phyloP scores from a whole-genome alignment of 306 rosid species.

The Arachis hypogaea region DNA sequence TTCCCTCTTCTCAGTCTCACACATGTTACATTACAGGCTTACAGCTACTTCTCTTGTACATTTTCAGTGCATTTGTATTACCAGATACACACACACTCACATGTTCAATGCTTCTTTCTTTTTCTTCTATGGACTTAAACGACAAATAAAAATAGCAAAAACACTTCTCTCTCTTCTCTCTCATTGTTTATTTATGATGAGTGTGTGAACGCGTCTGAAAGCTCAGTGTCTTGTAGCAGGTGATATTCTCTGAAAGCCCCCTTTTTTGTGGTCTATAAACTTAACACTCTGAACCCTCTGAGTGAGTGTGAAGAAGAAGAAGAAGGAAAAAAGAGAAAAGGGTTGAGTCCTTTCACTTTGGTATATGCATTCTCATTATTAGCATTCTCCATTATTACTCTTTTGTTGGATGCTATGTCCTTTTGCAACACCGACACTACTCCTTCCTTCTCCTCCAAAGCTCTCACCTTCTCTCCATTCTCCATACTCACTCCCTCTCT shows the following conservation, averaged over 20 bases:
- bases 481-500: not conserved
- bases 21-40: not conserved
- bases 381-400: not conserved
- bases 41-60: not conserved
- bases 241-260: conserved; percentile 40
- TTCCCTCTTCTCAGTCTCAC: not conserved
- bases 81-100: conserved; percentile 36
- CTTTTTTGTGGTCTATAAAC: conserved; percentile 36
- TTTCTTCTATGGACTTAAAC: no score
- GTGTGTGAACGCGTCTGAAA: conserved; percentile 36
- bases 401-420: conserved; percentile 13
- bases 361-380: conserved; percentile 40
- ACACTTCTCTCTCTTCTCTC: conserved; percentile 1
- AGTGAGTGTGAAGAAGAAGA: not conserved
- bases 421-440: conserved; percentile 76
- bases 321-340: conserved; percentile 16
- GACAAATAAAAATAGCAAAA: conserved; percentile 2
- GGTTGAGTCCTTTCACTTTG: conserved; percentile 33
- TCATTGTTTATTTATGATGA: not conserved
- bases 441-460: conserved; percentile 37
- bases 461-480: conserved; percentile 34
- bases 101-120: not conserved
- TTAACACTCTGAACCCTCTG: not conserved
- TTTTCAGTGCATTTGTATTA: not conserved
- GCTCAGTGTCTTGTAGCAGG: conserved; percentile 31